phyloP scores from a whole-genome alignment of 2,329 filamentous ascomycete genomes.

The Malbranchea zuffiana region DNA sequence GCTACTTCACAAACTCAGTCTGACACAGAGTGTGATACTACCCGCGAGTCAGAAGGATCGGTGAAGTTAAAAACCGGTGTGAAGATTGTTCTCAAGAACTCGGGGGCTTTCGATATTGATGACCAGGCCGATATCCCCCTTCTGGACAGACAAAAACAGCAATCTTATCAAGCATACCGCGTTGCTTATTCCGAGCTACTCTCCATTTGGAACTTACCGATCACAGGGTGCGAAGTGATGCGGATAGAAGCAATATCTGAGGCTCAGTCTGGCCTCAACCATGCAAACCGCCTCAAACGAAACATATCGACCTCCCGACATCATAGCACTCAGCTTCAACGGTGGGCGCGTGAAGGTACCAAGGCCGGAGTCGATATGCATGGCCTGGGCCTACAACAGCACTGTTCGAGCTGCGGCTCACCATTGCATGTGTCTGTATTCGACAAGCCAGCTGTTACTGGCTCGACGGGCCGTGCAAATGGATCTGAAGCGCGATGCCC shows the following conservation, averaged over 20 bases:
- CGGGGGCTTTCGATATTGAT: constrained; percentile 46
- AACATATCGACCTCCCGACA: no score
- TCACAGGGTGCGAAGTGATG: constrained; percentile 47
- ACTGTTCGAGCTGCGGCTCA: constrained; percentile 33
- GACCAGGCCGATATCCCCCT: constrained; percentile 38
- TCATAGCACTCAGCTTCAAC: no score
- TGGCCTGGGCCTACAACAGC: constrained; percentile 33
- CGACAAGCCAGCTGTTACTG: constrained; percentile 13
- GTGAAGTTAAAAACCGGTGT: constrained; percentile 24
- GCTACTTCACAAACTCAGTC: constrained; percentile 25
- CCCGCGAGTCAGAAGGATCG: constrained; percentile 13
- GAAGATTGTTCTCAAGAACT: constrained; percentile 45
- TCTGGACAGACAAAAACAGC: constrained; percentile 39
- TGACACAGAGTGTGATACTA: constrained; percentile 29
- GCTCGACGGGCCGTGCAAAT: no score
- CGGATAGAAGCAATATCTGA: constrained; percentile 42
- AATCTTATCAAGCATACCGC: constrained; percentile 44
- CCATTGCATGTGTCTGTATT: constrained; percentile 29
- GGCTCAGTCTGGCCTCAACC: constrained; percentile 21
- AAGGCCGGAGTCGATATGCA: no score
- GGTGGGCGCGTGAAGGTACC: no score
- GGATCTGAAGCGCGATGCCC: constrained; percentile 22
- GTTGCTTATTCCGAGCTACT: constrained; percentile 48
- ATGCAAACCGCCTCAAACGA: constrained; percentile 7
- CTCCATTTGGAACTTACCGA: constrained; percentile 46